A percentile compares a stretch with the other conserved stretches of the same genome.
These are phyloP conservation scores for Periconia macrospinosa DNA, from an alignment of 2,329 filamentous ascomycete genomes.

Conservation along the genomic window DNA sequence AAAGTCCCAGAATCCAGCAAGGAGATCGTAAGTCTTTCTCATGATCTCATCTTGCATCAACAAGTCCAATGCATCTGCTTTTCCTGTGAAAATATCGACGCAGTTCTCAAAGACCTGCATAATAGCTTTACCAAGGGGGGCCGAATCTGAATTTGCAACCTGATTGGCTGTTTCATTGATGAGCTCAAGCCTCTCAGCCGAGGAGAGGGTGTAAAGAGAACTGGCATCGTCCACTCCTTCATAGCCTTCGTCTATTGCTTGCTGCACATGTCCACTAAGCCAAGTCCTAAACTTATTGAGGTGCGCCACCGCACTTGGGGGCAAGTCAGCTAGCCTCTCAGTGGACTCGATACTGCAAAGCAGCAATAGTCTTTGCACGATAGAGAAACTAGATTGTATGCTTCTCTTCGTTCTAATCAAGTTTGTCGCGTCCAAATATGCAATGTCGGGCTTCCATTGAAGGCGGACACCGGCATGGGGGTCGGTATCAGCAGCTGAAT, in stretches of 20 bases:
- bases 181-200: not conserved
- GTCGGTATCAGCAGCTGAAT: not conserved
- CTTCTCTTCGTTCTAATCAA: not conserved
- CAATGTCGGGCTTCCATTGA: slow-evolving; percentile 10
- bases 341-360: too few species aligned
- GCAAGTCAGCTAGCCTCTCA: too few species aligned
- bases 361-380: too few species aligned
- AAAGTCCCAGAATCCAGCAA: not conserved
- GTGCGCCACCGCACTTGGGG: not conserved
- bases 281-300: slow-evolving; percentile 1
- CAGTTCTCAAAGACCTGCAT: not conserved
- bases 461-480: not conserved
- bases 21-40: not conserved
- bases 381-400: too few species aligned
- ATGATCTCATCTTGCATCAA: not conserved
- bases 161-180: not conserved
- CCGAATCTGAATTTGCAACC: not conserved
- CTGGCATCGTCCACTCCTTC: not conserved
- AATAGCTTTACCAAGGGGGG: not conserved
- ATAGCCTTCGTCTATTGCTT: not conserved
- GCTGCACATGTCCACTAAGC: too few species aligned
- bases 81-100: slow-evolving; percentile 1
- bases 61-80: slow-evolving; percentile 2
- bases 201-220: not conserved
- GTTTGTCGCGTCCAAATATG: slow-evolving; percentile 1